phyloP scores from a whole-genome alignment of 495 filamentous ascomycete genomes.

The Penicillium parvum region DNA sequence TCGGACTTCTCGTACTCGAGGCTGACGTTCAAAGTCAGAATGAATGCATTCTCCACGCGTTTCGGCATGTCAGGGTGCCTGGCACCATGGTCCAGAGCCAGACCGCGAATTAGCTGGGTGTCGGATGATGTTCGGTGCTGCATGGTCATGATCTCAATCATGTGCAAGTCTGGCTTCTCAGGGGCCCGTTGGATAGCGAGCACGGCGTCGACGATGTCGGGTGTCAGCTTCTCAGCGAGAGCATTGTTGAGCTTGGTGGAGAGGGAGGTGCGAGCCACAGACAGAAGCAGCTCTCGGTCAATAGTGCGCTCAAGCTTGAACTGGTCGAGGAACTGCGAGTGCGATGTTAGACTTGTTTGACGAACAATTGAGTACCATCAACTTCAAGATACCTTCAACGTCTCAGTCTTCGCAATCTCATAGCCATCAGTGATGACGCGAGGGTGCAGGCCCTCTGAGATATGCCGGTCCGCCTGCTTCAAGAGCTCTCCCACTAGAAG shows the following conservation, averaged over 20 bases:
- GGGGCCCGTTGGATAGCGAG: conserved; percentile 86
- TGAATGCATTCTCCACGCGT: conserved; percentile 88
- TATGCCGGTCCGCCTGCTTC: conserved; percentile 95
- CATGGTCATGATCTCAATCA: conserved; percentile 99
- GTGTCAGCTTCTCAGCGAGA: conserved; percentile 86
- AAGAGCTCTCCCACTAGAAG: conserved; percentile 92
- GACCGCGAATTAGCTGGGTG: conserved; percentile 88
- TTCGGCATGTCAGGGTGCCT: conserved; percentile 98
- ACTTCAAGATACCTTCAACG: conserved; percentile 62
- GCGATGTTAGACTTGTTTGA: conserved; percentile 11
- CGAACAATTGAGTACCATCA: neutral
- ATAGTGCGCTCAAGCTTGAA: conserved; percentile 87
- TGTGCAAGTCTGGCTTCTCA: conserved; percentile 93
- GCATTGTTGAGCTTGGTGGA: conserved; percentile 88
- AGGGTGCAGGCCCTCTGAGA: conserved; percentile 90
- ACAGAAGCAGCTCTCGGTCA: conserved; percentile 89
- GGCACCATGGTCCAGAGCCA: conserved; percentile 93
- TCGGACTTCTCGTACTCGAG: conserved; percentile 99
- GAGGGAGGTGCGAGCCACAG: conserved; percentile 89
- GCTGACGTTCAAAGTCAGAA: conserved; percentile 93
- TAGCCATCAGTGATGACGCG: conserved; percentile 97
- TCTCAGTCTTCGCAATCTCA: conserved; percentile 90
- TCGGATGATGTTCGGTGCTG: conserved; percentile 95
- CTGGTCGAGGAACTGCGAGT: conserved; percentile 75
- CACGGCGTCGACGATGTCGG: conserved; percentile 92